These are phyloP conservation scores for Xylaria sp. DNA, from an alignment of 2,329 filamentous ascomycete species.

Conservation along the genomic window DNA sequence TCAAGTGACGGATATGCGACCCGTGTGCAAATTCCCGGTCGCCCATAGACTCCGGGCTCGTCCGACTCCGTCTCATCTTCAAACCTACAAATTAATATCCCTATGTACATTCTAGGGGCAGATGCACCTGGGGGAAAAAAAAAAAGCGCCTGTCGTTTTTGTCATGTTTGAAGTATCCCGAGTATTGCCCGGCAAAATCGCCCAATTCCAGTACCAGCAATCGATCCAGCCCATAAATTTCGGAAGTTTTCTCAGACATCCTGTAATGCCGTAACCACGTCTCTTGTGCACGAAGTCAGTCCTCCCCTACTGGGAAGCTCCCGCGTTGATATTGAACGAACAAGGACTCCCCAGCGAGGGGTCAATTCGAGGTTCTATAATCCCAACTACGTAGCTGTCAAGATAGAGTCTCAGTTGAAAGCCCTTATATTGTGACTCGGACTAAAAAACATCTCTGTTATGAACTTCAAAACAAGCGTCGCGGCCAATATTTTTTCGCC, in stretches of 20 bases:
- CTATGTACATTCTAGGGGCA: neutral
- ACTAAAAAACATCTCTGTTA: neutral
- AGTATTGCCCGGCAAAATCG: neutral
- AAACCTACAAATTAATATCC: neutral
- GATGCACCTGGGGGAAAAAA: too few relatives aligned
- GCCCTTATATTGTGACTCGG: neutral
- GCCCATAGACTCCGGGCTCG: neutral
- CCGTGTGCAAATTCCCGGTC: neutral
- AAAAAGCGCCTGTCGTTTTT: neutral
- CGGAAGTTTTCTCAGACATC: neutral
- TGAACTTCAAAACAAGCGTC: neutral
- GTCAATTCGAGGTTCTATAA: neutral
- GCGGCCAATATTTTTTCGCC: neutral
- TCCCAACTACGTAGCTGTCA: neutral
- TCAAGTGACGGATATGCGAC: neutral
- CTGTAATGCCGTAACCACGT: neutral
- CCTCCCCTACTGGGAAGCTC: too few relatives aligned
- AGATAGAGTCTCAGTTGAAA: neutral
- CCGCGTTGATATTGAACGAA: neutral
- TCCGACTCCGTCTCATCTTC: neutral
- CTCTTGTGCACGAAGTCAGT: neutral
- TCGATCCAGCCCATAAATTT: neutral
- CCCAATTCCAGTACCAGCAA: neutral
- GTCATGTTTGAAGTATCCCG: neutral
- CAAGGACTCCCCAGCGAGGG: neutral